Evolutionary conservation across 2,329 filamentous ascomycete species (phyloP), one percentile per base, ranked within the genome.

Genomic region (Onygena corvina): DNA sequence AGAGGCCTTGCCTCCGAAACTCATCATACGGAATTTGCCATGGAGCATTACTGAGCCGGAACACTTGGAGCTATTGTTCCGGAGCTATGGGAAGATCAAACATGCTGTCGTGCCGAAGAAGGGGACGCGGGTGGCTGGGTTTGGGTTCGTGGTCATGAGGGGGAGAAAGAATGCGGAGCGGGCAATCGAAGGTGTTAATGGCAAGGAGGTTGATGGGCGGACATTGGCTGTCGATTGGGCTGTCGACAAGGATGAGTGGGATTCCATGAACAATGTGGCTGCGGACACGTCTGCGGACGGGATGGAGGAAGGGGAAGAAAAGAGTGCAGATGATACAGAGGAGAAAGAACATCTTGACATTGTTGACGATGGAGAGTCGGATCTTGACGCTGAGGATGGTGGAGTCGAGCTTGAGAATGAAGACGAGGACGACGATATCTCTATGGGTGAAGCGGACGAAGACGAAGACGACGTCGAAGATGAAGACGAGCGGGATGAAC

Each of bases 221-320:
- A 84, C 82, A 6, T 67, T 98, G 53, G 92, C 90, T 23, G 92
- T 98, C 4, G 92, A 98, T 68, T 98, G 87, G 86, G 90, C 93
- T 27, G 88, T 96, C 2, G 87, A 95, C 53, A 94, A 93, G 70
- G 76, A 82, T 35, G 80, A 83, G 4, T 98, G 87, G 87, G 77
- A 89, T 54, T 75, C 80, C 53, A 72, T 80, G 54, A 70, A 72
- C 33, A 74, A 80, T 48, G 63, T 71, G 40, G 59, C 60, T 20
- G 65, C 67, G 1, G 65, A 69, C 4, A 54, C 59, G 38, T 56
- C 56, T 6, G 52, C 59, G 14, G 50, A 53, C 12, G 33, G 53
- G 54, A 57, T 27, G 54, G 59, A 57, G 63, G 68, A 71, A 46
- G 75, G 81, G 16, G 77, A 79, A 45, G 75, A 77, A 14, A 75